These are phyloP conservation scores for Trichothecium sympodiale DNA, from an alignment of 2,329 filamentous ascomycete species.

Conservation along the genomic window DNA sequence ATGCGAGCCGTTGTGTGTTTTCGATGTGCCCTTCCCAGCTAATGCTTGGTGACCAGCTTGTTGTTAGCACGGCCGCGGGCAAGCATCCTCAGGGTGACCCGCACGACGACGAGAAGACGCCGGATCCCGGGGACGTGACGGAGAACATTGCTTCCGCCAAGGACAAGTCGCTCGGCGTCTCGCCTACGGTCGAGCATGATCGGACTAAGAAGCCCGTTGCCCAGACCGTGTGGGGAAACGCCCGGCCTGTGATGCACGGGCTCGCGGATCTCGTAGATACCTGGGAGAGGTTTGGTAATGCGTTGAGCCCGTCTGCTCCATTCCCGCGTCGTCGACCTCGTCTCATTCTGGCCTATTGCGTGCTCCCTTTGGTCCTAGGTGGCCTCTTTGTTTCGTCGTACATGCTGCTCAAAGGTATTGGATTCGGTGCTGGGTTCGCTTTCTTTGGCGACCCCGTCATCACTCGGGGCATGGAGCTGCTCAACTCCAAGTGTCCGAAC, in stretches of 20 bases:
- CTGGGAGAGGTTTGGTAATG: constrained; percentile 41
- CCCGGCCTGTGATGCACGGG: constrained; percentile 58
- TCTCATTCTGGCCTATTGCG: constrained; percentile 37
- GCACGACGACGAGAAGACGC: constrained; percentile 38
- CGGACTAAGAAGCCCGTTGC: constrained; percentile 73
- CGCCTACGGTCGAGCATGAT: constrained; percentile 38
- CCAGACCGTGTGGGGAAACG: constrained; percentile 65
- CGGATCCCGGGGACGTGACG: constrained; percentile 33
- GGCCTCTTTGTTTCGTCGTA: constrained; percentile 47
- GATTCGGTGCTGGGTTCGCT: constrained; percentile 57
- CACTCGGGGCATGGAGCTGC: constrained; percentile 40
- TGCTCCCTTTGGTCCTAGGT: constrained; percentile 39
- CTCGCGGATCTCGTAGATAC: constrained; percentile 36
- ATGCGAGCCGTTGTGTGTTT: constrained; percentile 19
- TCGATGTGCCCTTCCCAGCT: neutral
- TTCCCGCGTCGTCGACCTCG: constrained; percentile 45
- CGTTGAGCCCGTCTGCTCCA: constrained; percentile 51
- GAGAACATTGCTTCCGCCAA: constrained; percentile 27
- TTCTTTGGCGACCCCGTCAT: constrained; percentile 77
- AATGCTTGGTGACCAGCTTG: constrained; percentile 34
- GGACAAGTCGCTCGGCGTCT: constrained; percentile 32
- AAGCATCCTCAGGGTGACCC: constrained; percentile 62
- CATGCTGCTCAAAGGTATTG: constrained; percentile 51
- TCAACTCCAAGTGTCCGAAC: constrained; percentile 53
- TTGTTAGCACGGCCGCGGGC: constrained; percentile 63